These are phyloP conservation scores for Pichia sp. DNA, from an alignment of 1,139 yeast genomes.

Conservation along the genomic window DNA sequence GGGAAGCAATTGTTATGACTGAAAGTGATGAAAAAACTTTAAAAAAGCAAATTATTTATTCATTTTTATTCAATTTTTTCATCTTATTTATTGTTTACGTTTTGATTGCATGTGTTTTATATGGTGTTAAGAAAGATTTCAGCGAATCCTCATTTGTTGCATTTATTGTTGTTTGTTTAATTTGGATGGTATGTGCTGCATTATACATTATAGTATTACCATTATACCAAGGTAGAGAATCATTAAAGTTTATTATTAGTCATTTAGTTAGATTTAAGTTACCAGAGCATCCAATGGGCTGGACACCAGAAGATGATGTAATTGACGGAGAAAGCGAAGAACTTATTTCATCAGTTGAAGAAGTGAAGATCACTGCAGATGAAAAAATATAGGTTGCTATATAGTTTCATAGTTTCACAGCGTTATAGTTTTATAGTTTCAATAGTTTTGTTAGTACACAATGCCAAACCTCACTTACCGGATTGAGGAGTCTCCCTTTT, in stretches of 20 bases:
- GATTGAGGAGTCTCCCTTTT: neutral
- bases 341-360: neutral
- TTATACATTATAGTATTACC: conserved; percentile 34
- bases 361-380: neutral
- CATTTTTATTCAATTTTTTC: conserved; percentile 21
- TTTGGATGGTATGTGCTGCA: conserved; percentile 49
- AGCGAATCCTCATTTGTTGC: conserved; percentile 71
- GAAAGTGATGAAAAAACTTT: conserved; percentile 19
- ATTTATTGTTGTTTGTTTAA: conserved; percentile 69
- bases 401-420: neutral
- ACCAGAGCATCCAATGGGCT: conserved; percentile 10
- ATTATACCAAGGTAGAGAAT: conserved; percentile 34
- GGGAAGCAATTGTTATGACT: conserved; percentile 31
- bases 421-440: too few relatives aligned
- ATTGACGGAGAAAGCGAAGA: neutral
- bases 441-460: too few relatives aligned
- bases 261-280: conserved; percentile 5
- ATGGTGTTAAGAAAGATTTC: conserved; percentile 66
- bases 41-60: conserved; percentile 20
- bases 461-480: neutral
- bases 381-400: neutral
- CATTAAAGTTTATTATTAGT: conserved; percentile 13
- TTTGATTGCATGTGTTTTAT: conserved; percentile 66
- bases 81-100: conserved; percentile 30
- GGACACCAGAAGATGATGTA: neutral